These are phyloP conservation scores for Penicillium maclennaniae DNA, from an alignment of 495 filamentous ascomycete genomes.

Conservation along the genomic window DNA sequence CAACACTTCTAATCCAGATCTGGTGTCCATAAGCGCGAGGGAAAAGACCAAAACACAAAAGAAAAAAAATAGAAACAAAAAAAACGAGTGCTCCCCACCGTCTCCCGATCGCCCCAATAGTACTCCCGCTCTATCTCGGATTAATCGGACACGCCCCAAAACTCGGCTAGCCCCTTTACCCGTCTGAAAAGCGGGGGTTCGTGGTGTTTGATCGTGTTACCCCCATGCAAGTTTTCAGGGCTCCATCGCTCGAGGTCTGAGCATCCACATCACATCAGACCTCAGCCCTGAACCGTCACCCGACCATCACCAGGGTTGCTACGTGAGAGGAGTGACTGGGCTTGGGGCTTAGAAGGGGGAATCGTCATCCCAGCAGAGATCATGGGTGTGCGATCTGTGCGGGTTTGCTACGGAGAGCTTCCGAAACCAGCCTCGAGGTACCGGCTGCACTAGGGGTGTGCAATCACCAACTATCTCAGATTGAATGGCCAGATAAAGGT, in stretches of 20 bases:
- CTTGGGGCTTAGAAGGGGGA: neutral
- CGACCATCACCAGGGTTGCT: neutral
- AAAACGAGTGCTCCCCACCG: neutral
- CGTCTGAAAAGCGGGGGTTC: conserved; percentile 1
- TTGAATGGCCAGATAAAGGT: neutral
- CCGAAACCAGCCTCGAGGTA: neutral
- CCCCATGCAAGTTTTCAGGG: neutral
- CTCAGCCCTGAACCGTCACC: conserved; percentile 4
- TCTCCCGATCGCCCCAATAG: neutral
- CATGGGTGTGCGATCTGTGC: conserved; percentile 11
- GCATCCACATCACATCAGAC: neutral
- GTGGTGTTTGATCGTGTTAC: neutral
- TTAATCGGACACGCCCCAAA: neutral
- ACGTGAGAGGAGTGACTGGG: neutral
- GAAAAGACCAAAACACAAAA: neutral
- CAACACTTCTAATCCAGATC: neutral
- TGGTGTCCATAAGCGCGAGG: neutral
- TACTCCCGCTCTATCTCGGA: conserved; percentile 2
- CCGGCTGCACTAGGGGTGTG: conserved; percentile 1
- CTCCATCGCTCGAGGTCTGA: neutral
- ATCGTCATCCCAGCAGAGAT: conserved; percentile 8
- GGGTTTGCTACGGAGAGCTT: neutral
- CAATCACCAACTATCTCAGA: conserved; percentile 1
- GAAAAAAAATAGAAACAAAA: neutral
- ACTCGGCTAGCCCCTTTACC: neutral